Evolutionary conservation across 2,329 filamentous ascomycete species (phyloP).

Genomic region (Lachnellula hyalina): DNA sequence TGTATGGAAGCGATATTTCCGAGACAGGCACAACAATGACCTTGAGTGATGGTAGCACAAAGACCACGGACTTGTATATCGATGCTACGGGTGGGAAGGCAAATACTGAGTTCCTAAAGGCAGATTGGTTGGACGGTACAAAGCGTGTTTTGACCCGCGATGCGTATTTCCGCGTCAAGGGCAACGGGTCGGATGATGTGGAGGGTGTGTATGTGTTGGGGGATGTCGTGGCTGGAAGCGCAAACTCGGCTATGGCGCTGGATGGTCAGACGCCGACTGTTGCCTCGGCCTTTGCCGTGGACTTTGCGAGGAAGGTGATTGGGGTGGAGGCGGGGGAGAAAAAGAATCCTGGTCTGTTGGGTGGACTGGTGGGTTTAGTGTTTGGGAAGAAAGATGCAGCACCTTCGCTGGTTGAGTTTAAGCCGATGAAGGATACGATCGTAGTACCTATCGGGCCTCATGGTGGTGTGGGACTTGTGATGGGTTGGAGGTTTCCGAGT

Average conservation of each 20-base stretch:
- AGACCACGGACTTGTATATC: slow-evolving; percentile 42
- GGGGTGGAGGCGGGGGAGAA: neutral
- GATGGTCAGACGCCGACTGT: neutral
- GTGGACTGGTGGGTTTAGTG: neutral
- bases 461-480: slow-evolving; percentile 34
- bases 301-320: neutral
- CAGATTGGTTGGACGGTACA: slow-evolving; percentile 38
- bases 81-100: slow-evolving; percentile 38
- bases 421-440: slow-evolving; percentile 31
- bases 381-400: slow-evolving; percentile 5
- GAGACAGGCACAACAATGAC: slow-evolving; percentile 33
- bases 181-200: neutral
- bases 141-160: slow-evolving; percentile 45
- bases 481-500: slow-evolving; percentile 35
- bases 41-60: slow-evolving; percentile 39
- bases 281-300: neutral
- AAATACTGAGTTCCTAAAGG: slow-evolving; percentile 42
- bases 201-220: slow-evolving; percentile 20
- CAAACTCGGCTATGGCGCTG: neutral
- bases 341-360: neutral
- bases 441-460: slow-evolving; percentile 35
- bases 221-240: neutral
- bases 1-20: slow-evolving; percentile 24
- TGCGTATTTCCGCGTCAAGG: slow-evolving; percentile 38
- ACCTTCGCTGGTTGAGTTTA: slow-evolving; percentile 17